Percentiles rank a stretch among this genome's conserved stretches.
Evolutionary conservation across 2,329 filamentous ascomycete species (phyloP).

Genomic region (Neonectria faginata): DNA sequence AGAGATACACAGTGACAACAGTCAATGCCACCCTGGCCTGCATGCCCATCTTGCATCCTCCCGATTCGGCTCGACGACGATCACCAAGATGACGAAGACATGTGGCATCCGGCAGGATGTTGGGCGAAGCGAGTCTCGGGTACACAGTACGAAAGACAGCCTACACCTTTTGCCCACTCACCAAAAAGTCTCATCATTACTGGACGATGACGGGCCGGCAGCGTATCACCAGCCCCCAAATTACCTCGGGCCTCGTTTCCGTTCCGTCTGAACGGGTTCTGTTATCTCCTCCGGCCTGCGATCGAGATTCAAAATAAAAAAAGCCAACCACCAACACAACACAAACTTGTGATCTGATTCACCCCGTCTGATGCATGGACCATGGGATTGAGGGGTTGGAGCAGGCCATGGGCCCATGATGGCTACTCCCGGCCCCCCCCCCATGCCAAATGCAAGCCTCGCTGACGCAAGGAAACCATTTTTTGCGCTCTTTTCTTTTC

Average conservation of each 20-base stretch:
- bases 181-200: neutral
- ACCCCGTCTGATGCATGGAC: conserved; percentile 34
- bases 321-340: neutral
- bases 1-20: neutral
- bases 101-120: neutral
- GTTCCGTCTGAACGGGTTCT: neutral
- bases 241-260: neutral
- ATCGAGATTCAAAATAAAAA: conserved; percentile 10
- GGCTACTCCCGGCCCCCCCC: conserved; percentile 17
- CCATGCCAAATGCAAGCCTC: conserved; percentile 29
- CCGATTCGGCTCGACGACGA: conserved; percentile 27
- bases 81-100: conserved; percentile 8
- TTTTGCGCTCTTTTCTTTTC: conserved; percentile 22
- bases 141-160: neutral
- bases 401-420: conserved; percentile 20
- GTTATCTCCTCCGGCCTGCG: conserved; percentile 5
- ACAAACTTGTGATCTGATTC: neutral
- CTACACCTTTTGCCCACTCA: neutral
- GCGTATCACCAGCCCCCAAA: neutral
- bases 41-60: conserved; percentile 27
- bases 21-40: conserved; percentile 10
- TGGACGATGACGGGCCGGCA: neutral
- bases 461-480: conserved; percentile 24
- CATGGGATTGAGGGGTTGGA: conserved; percentile 34
- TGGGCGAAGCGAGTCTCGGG: neutral